A percentile compares a stretch with the other conserved stretches of the same genome.
Conservation (phyloP, 179 eudicot genomes). For the Drosera spatulata region DNA sequence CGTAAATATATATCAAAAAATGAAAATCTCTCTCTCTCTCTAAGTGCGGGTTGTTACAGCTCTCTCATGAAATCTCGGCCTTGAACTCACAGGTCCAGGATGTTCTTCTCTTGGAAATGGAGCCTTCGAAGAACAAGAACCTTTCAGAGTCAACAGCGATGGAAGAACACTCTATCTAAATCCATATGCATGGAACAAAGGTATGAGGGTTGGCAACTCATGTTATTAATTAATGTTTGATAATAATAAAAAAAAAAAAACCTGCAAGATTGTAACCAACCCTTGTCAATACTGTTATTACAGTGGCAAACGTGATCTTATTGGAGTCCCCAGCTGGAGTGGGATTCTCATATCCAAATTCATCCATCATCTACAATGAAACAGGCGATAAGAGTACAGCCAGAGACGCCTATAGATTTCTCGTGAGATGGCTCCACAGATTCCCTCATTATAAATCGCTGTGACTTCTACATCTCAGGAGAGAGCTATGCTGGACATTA, state of each 20-base stretch:
- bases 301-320: slow-evolving; percentile 54
- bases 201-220: slow-evolving; percentile 9
- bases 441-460: slow-evolving; percentile 43
- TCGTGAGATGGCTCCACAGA: slow-evolving; percentile 47
- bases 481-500: slow-evolving; percentile 62
- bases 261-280: background rate
- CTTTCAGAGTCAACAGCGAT: slow-evolving; percentile 39
- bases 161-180: slow-evolving; percentile 30
- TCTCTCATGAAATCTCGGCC: no score
- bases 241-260: no score
- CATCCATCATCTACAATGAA: slow-evolving; percentile 13
- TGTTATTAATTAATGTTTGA: background rate
- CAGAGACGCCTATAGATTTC: slow-evolving; percentile 33
- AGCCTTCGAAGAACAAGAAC: slow-evolving; percentile 43
- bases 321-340: slow-evolving; percentile 62
- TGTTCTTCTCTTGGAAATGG: slow-evolving; percentile 57
- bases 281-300: background rate
- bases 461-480: slow-evolving; percentile 42
- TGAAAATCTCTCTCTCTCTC: no score
- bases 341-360: slow-evolving; percentile 46
- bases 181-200: slow-evolving; percentile 44
- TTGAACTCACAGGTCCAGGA: slow-evolving; percentile 33
- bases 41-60: no score
- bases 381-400: slow-evolving; percentile 48
- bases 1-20: no score